phyloP scores from a whole-genome alignment of 768 basidiomycete species.

The Lyophyllum shimeji region DNA sequence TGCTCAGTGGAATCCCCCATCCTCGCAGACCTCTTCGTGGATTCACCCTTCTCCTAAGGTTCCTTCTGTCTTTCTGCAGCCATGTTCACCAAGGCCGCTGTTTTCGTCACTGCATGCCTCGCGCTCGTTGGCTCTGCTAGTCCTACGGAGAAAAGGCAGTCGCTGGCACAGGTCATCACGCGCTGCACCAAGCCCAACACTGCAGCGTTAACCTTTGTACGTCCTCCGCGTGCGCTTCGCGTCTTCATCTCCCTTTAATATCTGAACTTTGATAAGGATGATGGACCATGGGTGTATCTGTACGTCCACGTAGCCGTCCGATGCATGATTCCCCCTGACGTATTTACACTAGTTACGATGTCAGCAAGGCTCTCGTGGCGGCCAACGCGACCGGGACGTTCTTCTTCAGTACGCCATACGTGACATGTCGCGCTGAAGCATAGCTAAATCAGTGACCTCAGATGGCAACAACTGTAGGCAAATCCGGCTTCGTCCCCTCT shows the following conservation, averaged over 20 bases:
- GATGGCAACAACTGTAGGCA: slow-evolving; percentile 41
- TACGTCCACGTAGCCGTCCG: not conserved
- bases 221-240: not conserved
- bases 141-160: slow-evolving; percentile 13
- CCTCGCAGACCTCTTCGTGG: slow-evolving; percentile 6
- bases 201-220: slow-evolving; percentile 25
- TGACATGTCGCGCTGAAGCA: not conserved
- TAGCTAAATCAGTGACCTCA: slow-evolving; percentile 4
- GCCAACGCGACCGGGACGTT: slow-evolving; percentile 41
- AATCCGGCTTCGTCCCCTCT: not conserved
- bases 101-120: slow-evolving; percentile 11
- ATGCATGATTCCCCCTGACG: not conserved
- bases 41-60: not conserved
- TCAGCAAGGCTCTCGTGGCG: slow-evolving; percentile 32
- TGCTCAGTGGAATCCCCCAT: not conserved
- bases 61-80: not conserved
- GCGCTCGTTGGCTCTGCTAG: slow-evolving; percentile 11
- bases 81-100: slow-evolving; percentile 14
- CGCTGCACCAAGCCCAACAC: slow-evolving; percentile 22
- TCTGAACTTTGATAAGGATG: slow-evolving; percentile 11
- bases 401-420: slow-evolving; percentile 38
- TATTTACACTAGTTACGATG: slow-evolving; percentile 26
- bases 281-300: slow-evolving; percentile 23
- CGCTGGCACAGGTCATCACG: slow-evolving; percentile 22
- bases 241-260: not conserved